Evolutionary conservation across 768 basidiomycete genomes (phyloP), one percentile per base, ranked within the genome.

Genomic region (Cyclocybe aegerita): DNA sequence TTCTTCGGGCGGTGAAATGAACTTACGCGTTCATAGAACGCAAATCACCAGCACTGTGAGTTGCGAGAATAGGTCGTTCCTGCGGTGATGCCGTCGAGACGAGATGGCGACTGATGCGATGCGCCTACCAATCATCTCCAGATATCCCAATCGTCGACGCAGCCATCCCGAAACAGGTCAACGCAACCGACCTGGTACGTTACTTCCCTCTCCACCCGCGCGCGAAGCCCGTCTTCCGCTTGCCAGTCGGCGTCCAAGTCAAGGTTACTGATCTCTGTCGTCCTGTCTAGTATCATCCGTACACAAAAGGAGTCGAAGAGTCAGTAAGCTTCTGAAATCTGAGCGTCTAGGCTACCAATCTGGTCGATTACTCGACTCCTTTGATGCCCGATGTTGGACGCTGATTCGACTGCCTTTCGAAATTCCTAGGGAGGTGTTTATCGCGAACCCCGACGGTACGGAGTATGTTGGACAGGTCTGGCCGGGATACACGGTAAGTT

Each of bases 401-500:
- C 14, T 30, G 9, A 9, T 30, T 48, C 45, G 43, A 31, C 34
- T 48, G 39, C 45, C 52, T 40, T 41, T 14, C 35, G 50, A n/a
- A 44, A 32, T 37, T 32, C 47, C 15, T 52, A 86, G 85, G n/a
- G 77, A 80, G 42, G 77, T 82, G 0, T 91, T 84, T 65, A 78
- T 92, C 44, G 88, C 81, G 57, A 90, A 91, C 62, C 84, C 83
- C 0, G 84, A 91, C 58, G 83, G 82, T 0, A 77, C 82, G 34
- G 77, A 84, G 58, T 90, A 86, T 63, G 61, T 88, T 1, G 90
- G 90, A 9, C 76, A 83, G 60, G 88, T 89, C 7, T 90, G 86
- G 88, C 87, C 88, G 11, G 86, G 88, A 16, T 85, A 80, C 65
- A 84, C 85, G 6, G 86, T 82, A 33, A 37, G 61, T 59, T 29